Conservation (phyloP, 225 moss, liverwort and hornwort species). For the Anthoceros angustus region DNA sequence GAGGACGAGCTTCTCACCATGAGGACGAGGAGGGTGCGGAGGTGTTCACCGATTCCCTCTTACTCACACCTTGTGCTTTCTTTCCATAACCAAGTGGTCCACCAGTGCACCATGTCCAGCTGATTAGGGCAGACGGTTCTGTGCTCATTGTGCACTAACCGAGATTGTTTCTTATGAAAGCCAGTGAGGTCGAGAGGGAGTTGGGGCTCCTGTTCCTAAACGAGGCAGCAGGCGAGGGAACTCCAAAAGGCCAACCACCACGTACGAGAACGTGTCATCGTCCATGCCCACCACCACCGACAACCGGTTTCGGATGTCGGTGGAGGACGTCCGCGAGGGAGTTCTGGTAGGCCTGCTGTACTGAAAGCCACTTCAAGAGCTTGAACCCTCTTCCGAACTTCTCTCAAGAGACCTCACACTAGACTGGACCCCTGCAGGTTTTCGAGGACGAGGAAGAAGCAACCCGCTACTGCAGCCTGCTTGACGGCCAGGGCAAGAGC, state of each 20-base stretch:
- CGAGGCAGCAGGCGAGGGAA: constrained; percentile 30
- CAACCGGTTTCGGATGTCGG: constrained; percentile 24
- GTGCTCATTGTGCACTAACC: background rate
- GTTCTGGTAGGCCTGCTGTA: constrained; percentile 15
- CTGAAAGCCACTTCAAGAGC: background rate
- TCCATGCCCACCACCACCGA: constrained; percentile 13
- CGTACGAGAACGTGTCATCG: constrained; percentile 15
- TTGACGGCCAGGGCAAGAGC: constrained; percentile 30
- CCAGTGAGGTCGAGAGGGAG: constrained; percentile 34
- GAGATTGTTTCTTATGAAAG: background rate
- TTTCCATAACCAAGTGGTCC: background rate
- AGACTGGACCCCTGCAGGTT: constrained; percentile 8
- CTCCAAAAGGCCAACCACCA: constrained; percentile 14
- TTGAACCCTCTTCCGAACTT: background rate
- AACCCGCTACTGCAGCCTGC: constrained; percentile 31
- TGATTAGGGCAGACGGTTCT: background rate
- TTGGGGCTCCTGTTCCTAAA: constrained; percentile 23
- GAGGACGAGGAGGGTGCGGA: constrained; percentile 27
- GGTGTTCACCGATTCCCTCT: constrained; percentile 6
- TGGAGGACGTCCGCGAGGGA: constrained; percentile 34
- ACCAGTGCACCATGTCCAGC: background rate
- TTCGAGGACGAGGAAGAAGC: constrained; percentile 41
- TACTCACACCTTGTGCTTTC: background rate
- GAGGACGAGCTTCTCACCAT: constrained; percentile 35
- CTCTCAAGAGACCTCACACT: background rate